A percentile compares a stretch with the other conserved stretches of the same genome.
Conservation (phyloP, 2,329 filamentous ascomycete species). For the Penicillium sp. region DNA sequence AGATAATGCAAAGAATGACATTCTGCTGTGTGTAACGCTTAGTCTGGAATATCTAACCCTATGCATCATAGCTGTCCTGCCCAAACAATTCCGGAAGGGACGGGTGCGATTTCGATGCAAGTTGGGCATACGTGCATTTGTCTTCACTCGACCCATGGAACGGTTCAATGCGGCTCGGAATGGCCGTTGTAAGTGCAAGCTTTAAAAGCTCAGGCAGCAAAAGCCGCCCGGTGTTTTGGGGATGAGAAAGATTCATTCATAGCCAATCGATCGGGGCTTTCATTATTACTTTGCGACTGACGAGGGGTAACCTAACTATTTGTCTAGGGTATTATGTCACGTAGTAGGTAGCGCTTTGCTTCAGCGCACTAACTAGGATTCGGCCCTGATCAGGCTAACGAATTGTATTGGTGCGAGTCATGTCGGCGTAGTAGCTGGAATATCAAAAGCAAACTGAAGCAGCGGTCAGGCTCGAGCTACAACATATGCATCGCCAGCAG, state of each 20-base stretch:
- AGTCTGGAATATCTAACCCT: neutral
- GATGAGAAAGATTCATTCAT: slow-evolving; percentile 19
- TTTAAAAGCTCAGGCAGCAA: neutral
- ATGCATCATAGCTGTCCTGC: neutral
- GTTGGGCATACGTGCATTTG: neutral
- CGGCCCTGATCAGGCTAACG: too few relatives aligned
- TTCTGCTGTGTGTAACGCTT: neutral
- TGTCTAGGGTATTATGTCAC: too few relatives aligned
- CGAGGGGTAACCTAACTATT: too few relatives aligned
- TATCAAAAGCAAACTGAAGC: neutral
- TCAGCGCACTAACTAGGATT: too few relatives aligned
- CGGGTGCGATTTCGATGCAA: neutral
- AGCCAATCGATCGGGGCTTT: slow-evolving; percentile 19
- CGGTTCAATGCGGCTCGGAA: neutral
- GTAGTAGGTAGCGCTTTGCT: too few relatives aligned
- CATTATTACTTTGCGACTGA: too few relatives aligned
- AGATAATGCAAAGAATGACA: neutral
- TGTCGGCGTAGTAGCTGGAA: neutral
- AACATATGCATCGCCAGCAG: slow-evolving; percentile 15
- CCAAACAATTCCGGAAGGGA: neutral
- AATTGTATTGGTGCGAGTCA: neutral
- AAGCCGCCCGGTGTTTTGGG: neutral
- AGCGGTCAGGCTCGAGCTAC: slow-evolving; percentile 13
- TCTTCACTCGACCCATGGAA: neutral
- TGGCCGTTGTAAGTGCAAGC: neutral